Base-by-base conservation (phyloP, 2,329 filamentous ascomycete genomes). In the Phialophora expanda region DNA sequence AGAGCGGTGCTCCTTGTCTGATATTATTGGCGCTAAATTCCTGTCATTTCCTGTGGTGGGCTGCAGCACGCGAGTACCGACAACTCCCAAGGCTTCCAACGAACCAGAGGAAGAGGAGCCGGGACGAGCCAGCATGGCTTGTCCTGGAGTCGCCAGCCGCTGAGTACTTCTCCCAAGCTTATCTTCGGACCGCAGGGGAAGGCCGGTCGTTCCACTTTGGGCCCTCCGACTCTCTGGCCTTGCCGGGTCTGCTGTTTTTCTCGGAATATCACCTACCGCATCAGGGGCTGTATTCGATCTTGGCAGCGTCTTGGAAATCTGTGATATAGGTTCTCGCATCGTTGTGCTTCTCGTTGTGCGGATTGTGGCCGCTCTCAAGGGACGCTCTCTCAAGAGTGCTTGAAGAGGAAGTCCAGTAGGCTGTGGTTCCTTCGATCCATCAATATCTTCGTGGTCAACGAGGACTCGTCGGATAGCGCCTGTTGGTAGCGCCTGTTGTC, bases 401-500 rank as follows among this genome's bases (percentile, higher is more conserved):
- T 66, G 67, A 56, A 44, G 24, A 30, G 60, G 61, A 50, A 32
- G 41, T n/a, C 66, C 65, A 5, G 54, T n/a, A 32, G 22, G 9
- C 14, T 61, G 28, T n/a, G 51, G 28, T 14, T 61, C 56, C 11
- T 58, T 57, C 6, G 34, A 38, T 26, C 46, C 30, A 12, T 56
- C 59, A 14, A 46, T 8, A 4, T 66, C 63, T 11, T 65, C 64
- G 22, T 48, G 55, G 14, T n/a, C 22, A 51, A 30, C 30, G 17
- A 62, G 64, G 28, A 30, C 48, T 50, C 51, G 50, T 63, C 67
- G 59, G 48, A 28, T 20, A 20, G 61, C 34, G 4, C 44, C 62
- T 30, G 64, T 26, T n/a, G 75, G 74, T 8, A 78, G 64, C 41
- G 79, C 79, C 68, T 81, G 79, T 68, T 82, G 80, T 57, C 81